Evolutionary conservation across 1,139 yeast species (phyloP), one percentile per base, ranked within the genome.

Genomic region (Geotrichum restrictum): DNA sequence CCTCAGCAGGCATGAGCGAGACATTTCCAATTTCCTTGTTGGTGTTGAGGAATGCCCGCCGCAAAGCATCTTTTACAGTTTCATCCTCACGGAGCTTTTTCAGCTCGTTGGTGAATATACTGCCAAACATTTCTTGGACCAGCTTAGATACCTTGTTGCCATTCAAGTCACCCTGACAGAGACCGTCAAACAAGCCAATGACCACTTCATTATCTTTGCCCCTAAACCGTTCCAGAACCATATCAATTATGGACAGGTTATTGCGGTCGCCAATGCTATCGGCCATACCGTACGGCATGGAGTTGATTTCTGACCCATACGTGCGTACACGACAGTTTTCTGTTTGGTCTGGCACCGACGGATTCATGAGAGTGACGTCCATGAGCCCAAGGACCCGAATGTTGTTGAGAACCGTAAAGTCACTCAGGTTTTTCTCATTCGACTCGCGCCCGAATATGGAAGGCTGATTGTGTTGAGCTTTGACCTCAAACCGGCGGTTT

Each of bases 341-440:
- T 18, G 81, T 77, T 67, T 91, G 97, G 67, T 93, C 98, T 1
- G 98, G 98, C 7, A 91, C 88, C 1, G 84, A 75, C 2, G 74
- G 70, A 0, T 95, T 85, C 1, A 96, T 88, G 59, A 93, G 76
- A 0, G 98, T 93, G 19, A 93, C 95, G 74, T 94, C 99, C 82
- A 93, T 89, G 56, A 93, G 76, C 1, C 98, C 98, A 48, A 93
- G 73, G 5, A 87, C 81, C 59, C 79, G 80, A 58, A 93, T 72
- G 40, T 85, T 77, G 53, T 85, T 83, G 64, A 94, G 73, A 1
- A 82, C 83, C 16, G 88, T 77, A 59, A 93, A 82, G 64, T 88
- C 89, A 62, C 93, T 94, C 57, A 87, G 74, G 59, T 81, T 82
- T 14, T 63, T 58, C 16, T 61, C 57, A 57, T 62, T 80, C 75